Evolutionary conservation across 495 filamentous ascomycete species (phyloP).

Genomic region (Penicillium malachiteum): DNA sequence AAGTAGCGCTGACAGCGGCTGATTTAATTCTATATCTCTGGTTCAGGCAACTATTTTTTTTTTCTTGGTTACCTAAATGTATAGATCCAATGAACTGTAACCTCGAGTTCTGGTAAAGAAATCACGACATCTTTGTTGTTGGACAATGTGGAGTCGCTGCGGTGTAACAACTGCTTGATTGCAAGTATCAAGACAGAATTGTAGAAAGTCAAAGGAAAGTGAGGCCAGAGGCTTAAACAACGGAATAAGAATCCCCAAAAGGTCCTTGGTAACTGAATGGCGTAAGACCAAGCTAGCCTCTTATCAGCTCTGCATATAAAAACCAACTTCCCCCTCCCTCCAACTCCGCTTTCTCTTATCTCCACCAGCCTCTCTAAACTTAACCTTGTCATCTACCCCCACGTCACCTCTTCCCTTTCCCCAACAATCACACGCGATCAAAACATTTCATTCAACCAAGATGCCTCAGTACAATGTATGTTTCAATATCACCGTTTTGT

Average conservation of each 20-base stretch:
- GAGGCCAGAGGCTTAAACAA: background rate
- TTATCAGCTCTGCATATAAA: slow-evolving; percentile 23
- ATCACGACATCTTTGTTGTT: slow-evolving; percentile 13
- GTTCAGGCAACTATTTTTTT: background rate
- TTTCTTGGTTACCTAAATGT: background rate
- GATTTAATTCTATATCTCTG: background rate
- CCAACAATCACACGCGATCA: background rate
- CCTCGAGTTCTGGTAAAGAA: background rate
- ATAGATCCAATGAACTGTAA: background rate
- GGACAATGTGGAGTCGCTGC: slow-evolving; percentile 4
- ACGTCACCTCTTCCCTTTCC: background rate
- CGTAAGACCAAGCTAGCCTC: slow-evolving; percentile 18
- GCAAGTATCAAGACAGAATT: background rate
- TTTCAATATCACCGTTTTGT: slow-evolving; percentile 5
- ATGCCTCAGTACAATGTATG: slow-evolving; percentile 75
- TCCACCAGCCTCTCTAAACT: slow-evolving; percentile 10
- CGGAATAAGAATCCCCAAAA: slow-evolving; percentile 1
- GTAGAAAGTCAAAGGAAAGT: background rate
- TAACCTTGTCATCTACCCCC: background rate
- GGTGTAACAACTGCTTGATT: slow-evolving; percentile 12
- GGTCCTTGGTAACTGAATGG: slow-evolving; percentile 13
- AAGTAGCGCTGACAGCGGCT: background rate
- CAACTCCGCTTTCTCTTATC: slow-evolving; percentile 11
- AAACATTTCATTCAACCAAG: slow-evolving; percentile 21
- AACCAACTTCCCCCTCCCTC: slow-evolving; percentile 10